Evolutionary conservation across 116 monocot genomes (phyloP), one percentile per base, ranked within the genome.

Genomic region (Dioscorea cayenensis): DNA sequence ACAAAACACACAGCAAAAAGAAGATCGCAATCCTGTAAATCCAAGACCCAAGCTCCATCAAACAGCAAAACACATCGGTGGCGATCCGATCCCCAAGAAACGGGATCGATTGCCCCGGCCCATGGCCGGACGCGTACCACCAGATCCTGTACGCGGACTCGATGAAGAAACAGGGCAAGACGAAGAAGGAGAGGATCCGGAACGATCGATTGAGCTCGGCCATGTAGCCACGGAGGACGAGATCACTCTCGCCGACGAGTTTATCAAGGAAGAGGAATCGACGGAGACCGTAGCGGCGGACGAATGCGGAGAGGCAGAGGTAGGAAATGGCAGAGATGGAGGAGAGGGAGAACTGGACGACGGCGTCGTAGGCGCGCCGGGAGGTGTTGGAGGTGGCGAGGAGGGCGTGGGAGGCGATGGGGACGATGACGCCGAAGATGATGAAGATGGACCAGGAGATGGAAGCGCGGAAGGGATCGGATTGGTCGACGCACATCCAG

Each of bases 401-500:
- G 21, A 84, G 65, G 79, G 72, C 72, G 72, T 84, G 84, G 25
- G 92, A 81, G 5, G 75, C 66, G 25, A 60, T 36, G 59, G 92
- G 92, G 65, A 92, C 92, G 38, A 65, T 75, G 64, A 81, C 18
- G 63, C 64, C 75, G 43, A 88, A 51, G 49, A 75, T 38, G 36
- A 86, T 6, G 84, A 92, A 92, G 65, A 92, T 60, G 49, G 66
- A 69, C 88, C 92, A 92, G 4, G 92, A 88, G 14, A 74, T 7
- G 10, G 71, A 48, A 0, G 77, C 68, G 17, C 49, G 59, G 70
- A 59, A 77, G 7, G 49, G 5, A 38, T 74, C 83, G 7, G 81
- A 76, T 23, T 92, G 88, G 79, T 88, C 92, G 49, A 92, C 81
- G 84, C 88, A 88, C 79, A 92, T 83, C 88, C 88, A 92, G 36